phyloP scores from a whole-genome alignment of 2,329 filamentous ascomycete genomes.

The Curvularia sp. region DNA sequence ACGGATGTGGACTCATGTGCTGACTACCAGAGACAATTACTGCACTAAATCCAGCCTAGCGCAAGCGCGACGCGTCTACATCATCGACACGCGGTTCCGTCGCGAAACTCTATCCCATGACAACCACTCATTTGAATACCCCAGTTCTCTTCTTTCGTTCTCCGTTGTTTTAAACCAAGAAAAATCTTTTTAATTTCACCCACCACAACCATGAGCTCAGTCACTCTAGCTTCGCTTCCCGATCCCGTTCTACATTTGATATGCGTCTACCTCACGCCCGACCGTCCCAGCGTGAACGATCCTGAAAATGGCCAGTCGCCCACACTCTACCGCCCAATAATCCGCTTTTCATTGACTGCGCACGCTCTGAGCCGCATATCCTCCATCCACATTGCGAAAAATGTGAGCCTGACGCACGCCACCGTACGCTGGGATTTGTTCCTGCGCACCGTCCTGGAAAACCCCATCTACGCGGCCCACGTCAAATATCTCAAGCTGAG shows the following conservation, averaged over 20 bases:
- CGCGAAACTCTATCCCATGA: not conserved
- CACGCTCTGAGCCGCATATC: constrained; percentile 15
- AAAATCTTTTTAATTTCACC: not conserved
- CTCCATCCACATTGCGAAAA: constrained; percentile 13
- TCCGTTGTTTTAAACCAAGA: not conserved
- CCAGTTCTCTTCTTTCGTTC: not conserved
- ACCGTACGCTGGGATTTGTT: constrained; percentile 12
- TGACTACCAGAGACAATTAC: not conserved
- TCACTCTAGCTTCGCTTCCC: constrained; percentile 9
- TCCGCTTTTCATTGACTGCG: constrained; percentile 11
- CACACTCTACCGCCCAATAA: constrained; percentile 16
- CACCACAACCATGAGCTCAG: not conserved
- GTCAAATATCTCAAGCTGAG: constrained; percentile 14
- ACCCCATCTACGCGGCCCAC: constrained; percentile 7
- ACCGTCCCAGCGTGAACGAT: constrained; percentile 14
- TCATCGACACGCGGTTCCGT: constrained; percentile 17
- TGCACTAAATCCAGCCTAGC: constrained; percentile 8
- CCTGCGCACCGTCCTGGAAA: constrained; percentile 6
- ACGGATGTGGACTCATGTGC: not conserved
- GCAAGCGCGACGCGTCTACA: constrained; percentile 17
- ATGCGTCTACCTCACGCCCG: constrained; percentile 12
- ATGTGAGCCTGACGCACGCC: constrained; percentile 8
- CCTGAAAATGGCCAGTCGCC: constrained; percentile 8
- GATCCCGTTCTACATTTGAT: constrained; percentile 16
- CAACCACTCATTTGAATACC: constrained; percentile 1